phyloP scores from a whole-genome alignment of 2,329 filamentous ascomycete species.

The Podosphaera aphanis region DNA sequence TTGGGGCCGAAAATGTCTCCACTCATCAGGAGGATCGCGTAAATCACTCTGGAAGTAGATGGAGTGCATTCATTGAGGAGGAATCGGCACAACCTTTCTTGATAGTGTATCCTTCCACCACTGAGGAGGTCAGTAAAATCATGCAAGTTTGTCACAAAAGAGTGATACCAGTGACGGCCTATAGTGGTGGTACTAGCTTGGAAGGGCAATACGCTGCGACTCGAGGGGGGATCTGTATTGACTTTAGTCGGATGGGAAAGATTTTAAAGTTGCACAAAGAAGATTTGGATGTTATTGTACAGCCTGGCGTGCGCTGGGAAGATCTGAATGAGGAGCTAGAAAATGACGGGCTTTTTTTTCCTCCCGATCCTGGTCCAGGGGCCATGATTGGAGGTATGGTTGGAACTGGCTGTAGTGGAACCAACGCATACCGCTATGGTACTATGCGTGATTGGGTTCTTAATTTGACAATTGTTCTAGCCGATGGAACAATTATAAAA shows the following conservation, averaged over 20 bases:
- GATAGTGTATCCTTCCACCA: conserved; percentile 53
- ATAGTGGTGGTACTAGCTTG: conserved; percentile 69
- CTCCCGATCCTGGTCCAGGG: conserved; percentile 72
- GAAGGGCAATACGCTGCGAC: conserved; percentile 79
- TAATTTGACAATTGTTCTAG: conserved; percentile 65
- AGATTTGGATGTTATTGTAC: conserved; percentile 53
- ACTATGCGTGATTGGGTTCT: conserved; percentile 93
- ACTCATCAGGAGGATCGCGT: conserved; percentile 31
- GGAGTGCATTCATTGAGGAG: conserved; percentile 33
- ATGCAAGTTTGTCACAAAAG: conserved; percentile 73
- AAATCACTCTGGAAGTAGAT: conserved; percentile 34
- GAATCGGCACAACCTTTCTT: conserved; percentile 34
- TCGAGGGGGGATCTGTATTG: conserved; percentile 60
- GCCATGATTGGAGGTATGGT: conserved; percentile 85
- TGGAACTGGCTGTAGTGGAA: conserved; percentile 50
- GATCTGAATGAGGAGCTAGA: conserved; percentile 54
- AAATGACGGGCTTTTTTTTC: conserved; percentile 64
- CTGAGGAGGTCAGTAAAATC: conserved; percentile 62
- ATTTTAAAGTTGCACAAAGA: conserved; percentile 56
- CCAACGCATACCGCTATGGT: conserved; percentile 78
- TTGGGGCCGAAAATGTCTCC: conserved; percentile 41
- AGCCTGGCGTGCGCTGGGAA: conserved; percentile 74
- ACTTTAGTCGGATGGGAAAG: conserved; percentile 69
- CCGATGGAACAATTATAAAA: conserved; percentile 75
- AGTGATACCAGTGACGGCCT: conserved; percentile 64